Evolutionary conservation across 306 rosid genomes (phyloP).

Genomic region (Pterocarpus santalinus): DNA sequence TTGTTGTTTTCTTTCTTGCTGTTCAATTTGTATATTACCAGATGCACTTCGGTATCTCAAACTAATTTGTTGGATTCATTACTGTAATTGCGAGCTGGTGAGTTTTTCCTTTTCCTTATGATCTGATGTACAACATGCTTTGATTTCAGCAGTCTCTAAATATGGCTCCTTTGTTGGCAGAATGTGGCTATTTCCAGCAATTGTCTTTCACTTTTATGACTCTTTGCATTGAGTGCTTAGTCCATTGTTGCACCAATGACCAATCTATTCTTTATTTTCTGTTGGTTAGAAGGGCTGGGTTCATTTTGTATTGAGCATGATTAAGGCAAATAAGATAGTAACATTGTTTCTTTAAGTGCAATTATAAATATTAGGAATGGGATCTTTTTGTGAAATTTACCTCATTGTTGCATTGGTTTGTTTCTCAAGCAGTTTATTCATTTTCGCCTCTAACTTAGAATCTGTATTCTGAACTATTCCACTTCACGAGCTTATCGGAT

Average conservation of each 20-base stretch:
- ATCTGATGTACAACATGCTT: slow-evolving; percentile 22
- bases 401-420: slow-evolving; percentile 27
- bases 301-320: neutral
- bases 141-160: neutral
- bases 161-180: slow-evolving; percentile 14
- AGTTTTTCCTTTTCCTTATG: slow-evolving; percentile 49
- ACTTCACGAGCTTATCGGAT: neutral
- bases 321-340: neutral
- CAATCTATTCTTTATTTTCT: slow-evolving; percentile 13
- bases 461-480: neutral
- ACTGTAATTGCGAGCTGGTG: slow-evolving; percentile 62
- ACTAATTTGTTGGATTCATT: slow-evolving; percentile 57
- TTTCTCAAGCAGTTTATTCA: slow-evolving; percentile 12
- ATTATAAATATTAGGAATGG: neutral
- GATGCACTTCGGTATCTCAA: slow-evolving; percentile 60
- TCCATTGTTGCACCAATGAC: neutral
- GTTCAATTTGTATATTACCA: slow-evolving; percentile 51
- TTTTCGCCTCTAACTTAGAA: neutral
- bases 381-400: neutral
- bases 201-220: neutral
- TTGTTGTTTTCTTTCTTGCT: slow-evolving; percentile 17
- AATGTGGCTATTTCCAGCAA: slow-evolving; percentile 6
- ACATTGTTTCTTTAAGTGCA: slow-evolving; percentile 6
- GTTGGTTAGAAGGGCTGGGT: neutral
- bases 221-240: slow-evolving; percentile 3